phyloP scores from a whole-genome alignment of 305 asterid species.

The Fraxinus nigra region DNA sequence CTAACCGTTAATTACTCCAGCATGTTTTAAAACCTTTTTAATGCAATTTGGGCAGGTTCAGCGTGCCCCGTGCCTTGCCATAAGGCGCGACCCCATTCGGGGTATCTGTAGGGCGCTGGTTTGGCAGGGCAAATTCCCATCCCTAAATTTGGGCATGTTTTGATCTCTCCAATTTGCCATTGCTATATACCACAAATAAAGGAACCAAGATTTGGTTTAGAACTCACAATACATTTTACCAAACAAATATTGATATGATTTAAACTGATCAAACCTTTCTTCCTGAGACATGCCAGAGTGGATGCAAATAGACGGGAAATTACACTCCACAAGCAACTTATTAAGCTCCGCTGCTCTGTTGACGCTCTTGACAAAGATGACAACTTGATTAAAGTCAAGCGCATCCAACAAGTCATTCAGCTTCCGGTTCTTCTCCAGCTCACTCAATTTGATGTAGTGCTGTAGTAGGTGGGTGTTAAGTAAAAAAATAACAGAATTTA shows the following conservation, averaged over 20 bases:
- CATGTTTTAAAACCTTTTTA: not conserved
- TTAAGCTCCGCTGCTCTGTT: slow-evolving; percentile 81
- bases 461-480: slow-evolving; percentile 24
- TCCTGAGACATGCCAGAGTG: slow-evolving; percentile 97
- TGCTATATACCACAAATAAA: not conserved
- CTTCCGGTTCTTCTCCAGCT: slow-evolving; percentile 79
- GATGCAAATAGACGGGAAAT: slow-evolving; percentile 85
- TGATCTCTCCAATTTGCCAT: not conserved
- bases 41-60: not conserved
- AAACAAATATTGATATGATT: not conserved
- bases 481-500: not conserved
- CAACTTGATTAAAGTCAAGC: slow-evolving; percentile 84
- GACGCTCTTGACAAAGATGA: slow-evolving; percentile 85
- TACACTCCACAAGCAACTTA: slow-evolving; percentile 81
- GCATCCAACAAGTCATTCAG: slow-evolving; percentile 86
- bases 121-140: not conserved
- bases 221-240: not conserved
- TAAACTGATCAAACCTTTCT: slow-evolving; percentile 51
- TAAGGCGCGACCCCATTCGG: not conserved
- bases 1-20: not conserved
- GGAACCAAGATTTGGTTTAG: not conserved
- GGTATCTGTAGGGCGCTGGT: not conserved
- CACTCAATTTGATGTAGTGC: slow-evolving; percentile 89
- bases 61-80: not conserved
- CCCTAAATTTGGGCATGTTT: not conserved